A percentile compares a stretch with the other conserved stretches of the same genome.
Evolutionary conservation across 2,329 filamentous ascomycete species (phyloP).

Genomic region (Monilinia fructigena): DNA sequence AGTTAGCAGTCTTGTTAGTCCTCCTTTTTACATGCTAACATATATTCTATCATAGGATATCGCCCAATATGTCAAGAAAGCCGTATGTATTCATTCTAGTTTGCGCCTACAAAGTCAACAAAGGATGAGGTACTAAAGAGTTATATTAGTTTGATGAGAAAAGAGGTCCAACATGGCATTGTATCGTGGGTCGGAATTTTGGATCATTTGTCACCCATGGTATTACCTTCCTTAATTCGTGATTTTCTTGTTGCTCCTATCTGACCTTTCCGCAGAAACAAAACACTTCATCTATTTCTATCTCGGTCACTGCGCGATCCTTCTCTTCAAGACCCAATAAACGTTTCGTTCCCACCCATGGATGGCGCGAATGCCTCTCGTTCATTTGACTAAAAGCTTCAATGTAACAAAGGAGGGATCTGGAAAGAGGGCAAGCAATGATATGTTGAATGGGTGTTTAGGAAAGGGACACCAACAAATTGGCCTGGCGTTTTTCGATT

Average conservation of each 20-base stretch:
- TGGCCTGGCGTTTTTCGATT: conserved; percentile 22
- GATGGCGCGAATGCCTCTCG: background rate
- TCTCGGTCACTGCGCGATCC: conserved; percentile 94
- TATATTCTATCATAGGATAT: conserved; percentile 66
- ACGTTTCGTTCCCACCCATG: background rate
- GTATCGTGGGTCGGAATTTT: conserved; percentile 97
- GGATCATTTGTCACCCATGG: conserved; percentile 94
- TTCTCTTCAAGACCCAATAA: conserved; percentile 98
- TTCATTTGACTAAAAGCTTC: background rate
- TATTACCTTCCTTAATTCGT: background rate
- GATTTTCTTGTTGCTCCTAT: background rate
- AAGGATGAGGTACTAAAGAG: background rate
- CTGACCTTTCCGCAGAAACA: conserved; percentile 57
- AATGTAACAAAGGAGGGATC: conserved; percentile 3
- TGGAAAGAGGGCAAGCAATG: conserved; percentile 5
- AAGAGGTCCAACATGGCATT: conserved; percentile 98
- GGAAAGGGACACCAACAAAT: conserved; percentile 17
- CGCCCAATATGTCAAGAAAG: conserved; percentile 92
- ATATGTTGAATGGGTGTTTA: conserved; percentile 19
- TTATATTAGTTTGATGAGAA: conserved; percentile 82
- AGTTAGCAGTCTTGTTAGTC: background rate
- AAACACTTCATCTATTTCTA: conserved; percentile 99
- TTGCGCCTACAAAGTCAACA: background rate
- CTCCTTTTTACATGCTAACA: conserved; percentile 26
- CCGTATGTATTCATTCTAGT: conserved; percentile 52